These are phyloP conservation scores for Chloris gayana DNA, from an alignment of 176 grass and related monocot genomes.

Conservation along the genomic window DNA sequence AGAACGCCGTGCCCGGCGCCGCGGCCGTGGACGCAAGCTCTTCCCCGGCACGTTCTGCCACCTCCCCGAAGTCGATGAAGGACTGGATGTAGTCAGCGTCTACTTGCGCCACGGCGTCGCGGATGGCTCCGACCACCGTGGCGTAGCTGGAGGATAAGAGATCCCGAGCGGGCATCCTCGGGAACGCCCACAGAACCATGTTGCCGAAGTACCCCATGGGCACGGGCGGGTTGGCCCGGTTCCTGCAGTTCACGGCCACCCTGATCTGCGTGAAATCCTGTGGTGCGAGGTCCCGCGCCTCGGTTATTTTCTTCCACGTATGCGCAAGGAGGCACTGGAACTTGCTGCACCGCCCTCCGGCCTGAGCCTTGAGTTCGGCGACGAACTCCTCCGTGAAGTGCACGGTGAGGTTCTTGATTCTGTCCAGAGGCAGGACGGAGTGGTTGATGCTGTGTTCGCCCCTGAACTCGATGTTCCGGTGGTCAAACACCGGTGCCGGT, in stretches of 20 bases:
- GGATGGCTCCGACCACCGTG: slow-evolving; percentile 27
- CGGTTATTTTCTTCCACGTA: slow-evolving; percentile 41
- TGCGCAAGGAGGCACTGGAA: slow-evolving; percentile 45
- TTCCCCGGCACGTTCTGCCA: not conserved
- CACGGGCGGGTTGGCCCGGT: not conserved
- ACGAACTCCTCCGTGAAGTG: slow-evolving; percentile 32
- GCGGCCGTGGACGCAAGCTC: slow-evolving; percentile 42
- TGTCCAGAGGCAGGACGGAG: not conserved
- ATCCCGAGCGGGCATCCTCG: slow-evolving; percentile 4
- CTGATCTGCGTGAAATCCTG: slow-evolving; percentile 16
- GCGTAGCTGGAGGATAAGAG: slow-evolving; percentile 24
- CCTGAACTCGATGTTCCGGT: slow-evolving; percentile 49
- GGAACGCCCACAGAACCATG: slow-evolving; percentile 49
- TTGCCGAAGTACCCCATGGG: slow-evolving; percentile 48
- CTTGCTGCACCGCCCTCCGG: slow-evolving; percentile 25
- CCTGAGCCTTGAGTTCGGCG: slow-evolving; percentile 13
- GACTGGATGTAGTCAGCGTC: slow-evolving; percentile 55
- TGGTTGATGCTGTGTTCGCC: not conserved
- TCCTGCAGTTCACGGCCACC: slow-evolving; percentile 46
- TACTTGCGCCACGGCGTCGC: slow-evolving; percentile 36
- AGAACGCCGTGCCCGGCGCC: slow-evolving; percentile 17
- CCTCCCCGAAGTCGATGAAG: slow-evolving; percentile 49
- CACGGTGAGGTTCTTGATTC: not conserved
- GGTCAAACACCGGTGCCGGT: slow-evolving; percentile 28
- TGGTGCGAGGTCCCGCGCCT: slow-evolving; percentile 16